A percentile compares a stretch with the other conserved stretches of the same genome.
phyloP scores from a whole-genome alignment of 768 basidiomycete genomes.

The Pluteus cervinus region DNA sequence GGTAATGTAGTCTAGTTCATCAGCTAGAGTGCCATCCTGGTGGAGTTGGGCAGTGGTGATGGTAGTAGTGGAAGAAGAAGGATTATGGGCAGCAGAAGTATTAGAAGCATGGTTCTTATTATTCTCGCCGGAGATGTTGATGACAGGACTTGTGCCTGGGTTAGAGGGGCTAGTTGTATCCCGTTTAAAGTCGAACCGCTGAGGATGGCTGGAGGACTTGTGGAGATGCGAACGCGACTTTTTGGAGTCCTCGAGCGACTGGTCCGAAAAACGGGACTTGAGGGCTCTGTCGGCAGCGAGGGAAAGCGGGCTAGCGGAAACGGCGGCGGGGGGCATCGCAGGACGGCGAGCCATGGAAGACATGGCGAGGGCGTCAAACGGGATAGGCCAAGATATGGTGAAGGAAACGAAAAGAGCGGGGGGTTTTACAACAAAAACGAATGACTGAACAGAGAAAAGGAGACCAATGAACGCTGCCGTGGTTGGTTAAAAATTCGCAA shows the following conservation, averaged over 20 bases:
- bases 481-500: too few species aligned
- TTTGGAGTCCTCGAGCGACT: slow-evolving; percentile 30
- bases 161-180: slow-evolving; percentile 19
- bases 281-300: slow-evolving; percentile 31
- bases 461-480: too few species aligned
- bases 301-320: slow-evolving; percentile 28
- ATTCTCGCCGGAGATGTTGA: slow-evolving; percentile 41
- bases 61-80: slow-evolving; percentile 17
- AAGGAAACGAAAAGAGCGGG: slow-evolving; percentile 13
- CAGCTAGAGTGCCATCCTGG: slow-evolving; percentile 45
- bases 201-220: slow-evolving; percentile 22
- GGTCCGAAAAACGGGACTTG: slow-evolving; percentile 45
- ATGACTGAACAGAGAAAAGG: background rate
- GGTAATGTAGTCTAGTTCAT: slow-evolving; percentile 74
- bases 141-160: slow-evolving; percentile 41
- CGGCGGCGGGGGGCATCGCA: slow-evolving; percentile 26
- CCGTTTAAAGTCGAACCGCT: slow-evolving; percentile 27
- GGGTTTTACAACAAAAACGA: background rate
- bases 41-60: slow-evolving; percentile 21
- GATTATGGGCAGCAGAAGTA: slow-evolving; percentile 15
- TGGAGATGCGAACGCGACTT: slow-evolving; percentile 21
- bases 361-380: slow-evolving; percentile 11
- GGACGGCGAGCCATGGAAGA: slow-evolving; percentile 22
- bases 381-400: slow-evolving; percentile 3
- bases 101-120: slow-evolving; percentile 18